Conservation (phyloP, 1,284 basidiomycete genomes). For the Cutaneotrichosporon daszewskae region DNA sequence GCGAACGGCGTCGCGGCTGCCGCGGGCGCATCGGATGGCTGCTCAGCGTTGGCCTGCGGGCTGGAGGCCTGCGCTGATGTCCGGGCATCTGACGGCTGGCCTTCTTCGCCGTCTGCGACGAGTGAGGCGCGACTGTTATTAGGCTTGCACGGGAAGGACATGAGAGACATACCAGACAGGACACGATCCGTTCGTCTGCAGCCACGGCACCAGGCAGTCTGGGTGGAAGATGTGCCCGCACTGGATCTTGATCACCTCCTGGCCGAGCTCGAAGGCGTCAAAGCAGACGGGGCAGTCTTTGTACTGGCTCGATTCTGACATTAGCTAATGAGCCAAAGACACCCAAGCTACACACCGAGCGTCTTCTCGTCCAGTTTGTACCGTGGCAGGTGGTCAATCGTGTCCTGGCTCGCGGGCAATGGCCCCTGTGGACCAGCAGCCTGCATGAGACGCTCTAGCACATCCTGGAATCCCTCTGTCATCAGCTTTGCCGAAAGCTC, state of each 20-base stretch:
- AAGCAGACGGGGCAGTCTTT: slow-evolving; percentile 46
- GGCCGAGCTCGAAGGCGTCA: slow-evolving; percentile 38
- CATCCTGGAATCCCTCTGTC: slow-evolving; percentile 40
- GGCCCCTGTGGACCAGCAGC: slow-evolving; percentile 44
- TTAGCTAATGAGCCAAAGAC: background rate
- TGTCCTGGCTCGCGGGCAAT: slow-evolving; percentile 37
- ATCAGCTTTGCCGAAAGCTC: slow-evolving; percentile 3
- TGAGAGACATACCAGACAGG: slow-evolving; percentile 39
- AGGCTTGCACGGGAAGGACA: background rate
- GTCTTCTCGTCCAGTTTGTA: slow-evolving; percentile 34
- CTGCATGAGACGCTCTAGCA: slow-evolving; percentile 45
- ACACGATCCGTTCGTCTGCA: slow-evolving; percentile 45
- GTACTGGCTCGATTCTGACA: slow-evolving; percentile 32
- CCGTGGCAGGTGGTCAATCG: slow-evolving; percentile 42
- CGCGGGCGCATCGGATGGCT: too few species aligned
- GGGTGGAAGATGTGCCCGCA: slow-evolving; percentile 47
- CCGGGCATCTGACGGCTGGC: background rate
- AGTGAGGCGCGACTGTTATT: slow-evolving; percentile 20
- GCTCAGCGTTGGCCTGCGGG: too few species aligned
- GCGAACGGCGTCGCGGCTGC: background rate
- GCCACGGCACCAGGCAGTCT: slow-evolving; percentile 45
- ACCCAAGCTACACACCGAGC: slow-evolving; percentile 26
- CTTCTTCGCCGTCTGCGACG: background rate
- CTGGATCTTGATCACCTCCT: slow-evolving; percentile 38
- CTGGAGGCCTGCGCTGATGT: background rate